Conservation (phyloP, 176 grass and related monocot species). For the Aechmea fasciata region DNA sequence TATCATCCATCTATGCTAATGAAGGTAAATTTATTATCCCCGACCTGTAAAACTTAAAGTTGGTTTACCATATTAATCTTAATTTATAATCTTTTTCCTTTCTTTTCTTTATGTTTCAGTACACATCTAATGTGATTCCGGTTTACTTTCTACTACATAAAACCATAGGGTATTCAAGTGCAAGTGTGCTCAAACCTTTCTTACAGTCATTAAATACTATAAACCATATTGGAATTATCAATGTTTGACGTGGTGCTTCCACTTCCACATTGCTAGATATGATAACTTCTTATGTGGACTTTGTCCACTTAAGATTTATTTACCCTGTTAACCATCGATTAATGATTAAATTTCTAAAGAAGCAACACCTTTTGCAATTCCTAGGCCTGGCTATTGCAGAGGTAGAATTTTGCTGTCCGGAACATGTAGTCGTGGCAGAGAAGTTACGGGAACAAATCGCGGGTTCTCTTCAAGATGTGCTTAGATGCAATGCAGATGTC, state of each 20-base stretch:
- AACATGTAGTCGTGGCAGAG: constrained; percentile 41
- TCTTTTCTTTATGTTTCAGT: too few relatives aligned
- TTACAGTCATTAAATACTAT: background rate
- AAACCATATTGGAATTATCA: background rate
- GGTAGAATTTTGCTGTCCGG: constrained; percentile 49
- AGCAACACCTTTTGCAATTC: background rate
- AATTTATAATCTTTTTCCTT: background rate
- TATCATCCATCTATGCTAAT: constrained; percentile 58
- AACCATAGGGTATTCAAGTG: too few relatives aligned
- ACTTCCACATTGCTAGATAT: background rate
- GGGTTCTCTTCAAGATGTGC: constrained; percentile 56
- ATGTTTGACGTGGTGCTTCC: background rate
- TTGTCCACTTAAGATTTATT: background rate
- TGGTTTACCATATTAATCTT: background rate
- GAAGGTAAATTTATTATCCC: constrained; percentile 48
- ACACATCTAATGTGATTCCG: too few relatives aligned
- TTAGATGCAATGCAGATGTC: constrained; percentile 68
- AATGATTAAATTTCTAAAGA: background rate
- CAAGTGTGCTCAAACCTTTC: background rate
- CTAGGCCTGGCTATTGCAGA: constrained; percentile 59
- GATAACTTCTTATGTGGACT: background rate
- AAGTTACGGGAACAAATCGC: constrained; percentile 50
- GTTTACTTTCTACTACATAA: too few relatives aligned
- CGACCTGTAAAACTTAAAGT: constrained; percentile 12
- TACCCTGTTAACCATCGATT: constrained; percentile 12